Evolutionary conservation across 805 yeast genomes (phyloP), one percentile per base, ranked within the genome.

Genomic region (Candida caryicola): DNA sequence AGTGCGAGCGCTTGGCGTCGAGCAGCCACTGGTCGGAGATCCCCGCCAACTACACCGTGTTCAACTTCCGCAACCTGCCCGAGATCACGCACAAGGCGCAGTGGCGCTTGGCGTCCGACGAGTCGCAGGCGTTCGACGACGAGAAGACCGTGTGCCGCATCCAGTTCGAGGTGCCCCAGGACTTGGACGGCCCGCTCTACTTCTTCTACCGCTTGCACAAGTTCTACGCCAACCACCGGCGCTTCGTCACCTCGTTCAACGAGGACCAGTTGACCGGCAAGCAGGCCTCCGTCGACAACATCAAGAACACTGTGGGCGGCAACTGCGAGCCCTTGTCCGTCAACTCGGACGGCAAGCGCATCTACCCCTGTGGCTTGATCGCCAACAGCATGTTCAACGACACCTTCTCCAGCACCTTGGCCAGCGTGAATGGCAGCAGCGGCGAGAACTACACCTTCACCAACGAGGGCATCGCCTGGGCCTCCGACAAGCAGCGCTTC

Each of bases 331-430:
- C 75, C 10, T 60, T 69, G 41, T 55, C 67, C 6, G 36, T 47
- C 1, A 57, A 67, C 42, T 36, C 53, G 2, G 44, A 64, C 18
- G 82, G 82, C 12, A 76, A 62, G 60, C 74, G 66, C 36, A 73
- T 74, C 44, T 85, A 85, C 54, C 95, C 95, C 10, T 85, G 95
- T 62, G 95, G 95, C 1, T 66, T 85, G 43, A 85, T 85, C 54
- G 93, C 95, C 13, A 85, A 85, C 57, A 76, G 90, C 7, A 50
- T 83, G 50, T 85, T 85, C 63, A 85, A 85, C 59, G 95, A 85
- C 52, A 83, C 93, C 0, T 82, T 45, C 38, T 27, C 51, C 13
- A 33, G 51, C 8, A 58, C 70, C 3, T 55, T 69, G 17, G 34
- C 19, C 4, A 70, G 60, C 2, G 72, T 62, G 12, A 69, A 69